Evolutionary conservation across 2,329 filamentous ascomycete species (phyloP).

Genomic region (Claviceps monticola): DNA sequence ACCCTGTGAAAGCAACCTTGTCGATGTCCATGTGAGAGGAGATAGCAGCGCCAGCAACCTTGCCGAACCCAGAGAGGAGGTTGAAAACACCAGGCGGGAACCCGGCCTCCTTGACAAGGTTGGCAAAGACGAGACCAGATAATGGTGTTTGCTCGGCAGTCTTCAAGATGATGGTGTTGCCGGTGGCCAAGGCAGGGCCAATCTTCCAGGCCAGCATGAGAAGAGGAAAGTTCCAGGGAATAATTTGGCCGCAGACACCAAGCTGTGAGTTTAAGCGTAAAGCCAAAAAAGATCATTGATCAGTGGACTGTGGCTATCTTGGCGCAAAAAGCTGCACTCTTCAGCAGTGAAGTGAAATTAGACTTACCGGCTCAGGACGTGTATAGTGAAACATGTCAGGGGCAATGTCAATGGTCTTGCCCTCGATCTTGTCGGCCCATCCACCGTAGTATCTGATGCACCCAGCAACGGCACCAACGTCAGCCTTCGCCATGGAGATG

Average conservation of each 20-base stretch:
- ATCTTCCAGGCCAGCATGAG: constrained; percentile 79
- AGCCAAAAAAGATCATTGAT: background rate
- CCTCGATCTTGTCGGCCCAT: constrained; percentile 84
- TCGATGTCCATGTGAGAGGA: constrained; percentile 66
- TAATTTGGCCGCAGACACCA: constrained; percentile 75
- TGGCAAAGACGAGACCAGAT: constrained; percentile 50
- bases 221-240: constrained; percentile 80
- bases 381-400: constrained; percentile 77
- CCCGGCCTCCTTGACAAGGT: constrained; percentile 58
- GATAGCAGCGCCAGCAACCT: constrained; percentile 62
- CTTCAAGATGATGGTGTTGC: constrained; percentile 63
- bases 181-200: constrained; percentile 55
- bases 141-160: constrained; percentile 65
- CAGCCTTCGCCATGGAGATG: constrained; percentile 59
- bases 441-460: constrained; percentile 65
- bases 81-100: constrained; percentile 70
- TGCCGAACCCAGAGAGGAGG: constrained; percentile 66
- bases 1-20: constrained; percentile 75
- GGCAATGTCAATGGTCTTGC: constrained; percentile 71
- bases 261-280: constrained; percentile 21
- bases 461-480: constrained; percentile 53
- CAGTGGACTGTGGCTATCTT: background rate
- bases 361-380: constrained; percentile 51
- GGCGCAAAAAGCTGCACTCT: background rate
- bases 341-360: background rate